Conservation (phyloP, 1,284 basidiomycete genomes). For the Ustilago vetiveriae region DNA sequence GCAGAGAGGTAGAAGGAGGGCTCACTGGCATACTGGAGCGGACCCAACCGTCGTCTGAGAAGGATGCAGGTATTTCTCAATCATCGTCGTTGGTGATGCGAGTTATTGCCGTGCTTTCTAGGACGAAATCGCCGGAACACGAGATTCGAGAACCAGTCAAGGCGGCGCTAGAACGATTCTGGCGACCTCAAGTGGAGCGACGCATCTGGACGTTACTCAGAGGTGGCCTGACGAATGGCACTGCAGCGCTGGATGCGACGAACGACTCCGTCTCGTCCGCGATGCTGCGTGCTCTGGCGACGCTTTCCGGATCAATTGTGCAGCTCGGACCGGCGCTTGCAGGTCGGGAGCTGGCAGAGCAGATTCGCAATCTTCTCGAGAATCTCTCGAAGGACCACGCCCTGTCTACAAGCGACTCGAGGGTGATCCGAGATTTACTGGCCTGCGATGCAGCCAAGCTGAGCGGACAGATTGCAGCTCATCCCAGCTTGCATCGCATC, state of each 20-base stretch:
- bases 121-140: neutral
- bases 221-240: neutral
- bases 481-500: conserved; percentile 13
- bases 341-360: conserved; percentile 20
- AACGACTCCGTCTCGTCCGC: conserved; percentile 7
- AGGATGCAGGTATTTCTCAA: neutral
- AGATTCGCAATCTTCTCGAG: conserved; percentile 14
- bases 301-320: conserved; percentile 28
- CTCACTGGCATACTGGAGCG: conserved; percentile 13
- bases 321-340: conserved; percentile 29
- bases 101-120: conserved; percentile 22
- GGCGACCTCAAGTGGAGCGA: conserved; percentile 24
- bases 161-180: conserved; percentile 22
- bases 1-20: conserved; percentile 17
- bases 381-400: neutral
- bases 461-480: conserved; percentile 7
- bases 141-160: conserved; percentile 12
- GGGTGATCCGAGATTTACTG: conserved; percentile 10
- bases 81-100: conserved; percentile 15
- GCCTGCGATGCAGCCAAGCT: conserved; percentile 10
- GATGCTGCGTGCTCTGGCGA: conserved; percentile 15
- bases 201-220: conserved; percentile 4
- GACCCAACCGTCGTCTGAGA: neutral
- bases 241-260: neutral
- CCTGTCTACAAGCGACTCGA: conserved; percentile 7